Evolutionary conservation across 495 filamentous ascomycete genomes (phyloP), one percentile per base, ranked within the genome.

Genomic region (Ascobolus immersus): DNA sequence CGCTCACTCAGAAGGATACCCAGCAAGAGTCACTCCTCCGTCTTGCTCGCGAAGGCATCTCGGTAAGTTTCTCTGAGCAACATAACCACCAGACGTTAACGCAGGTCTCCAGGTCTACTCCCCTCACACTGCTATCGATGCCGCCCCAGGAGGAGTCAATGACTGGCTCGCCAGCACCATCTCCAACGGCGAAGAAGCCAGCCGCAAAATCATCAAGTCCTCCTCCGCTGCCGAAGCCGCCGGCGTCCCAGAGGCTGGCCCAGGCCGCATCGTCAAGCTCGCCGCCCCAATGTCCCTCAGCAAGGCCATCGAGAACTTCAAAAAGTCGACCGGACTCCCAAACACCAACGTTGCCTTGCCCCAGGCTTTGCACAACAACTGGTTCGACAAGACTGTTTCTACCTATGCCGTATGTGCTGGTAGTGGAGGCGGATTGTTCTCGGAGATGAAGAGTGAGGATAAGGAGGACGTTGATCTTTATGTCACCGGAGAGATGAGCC

Each of bases 91-190:
- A 20, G 28, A 15, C n/a, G 3, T 17, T n/a, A n/a, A 18, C 28
- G 31, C 42, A 36, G 28, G 43, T 12, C 11, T 45, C 23, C 38
- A 34, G 11, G 39, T 94, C 38, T 96, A 96, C 57, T 79, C 71
- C 33, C 86, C 86, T 0, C 86, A 96, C 48, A 94, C 84, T 1
- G 82, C 86, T 2, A 67, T 93, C 33, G 86, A 96, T 55, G 79
- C 81, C 17, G 76, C 76, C 0, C 69, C 71, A 4, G 75, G 71
- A 11, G 86, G 86, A 15, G 63, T 94, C 38, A 82, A 77, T 38
- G 80, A 93, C 56, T 96, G 86, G 86, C 73, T 96, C 13, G 81
- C 76, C 32, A 75, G 91, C 52, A 76, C 90, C 17, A 64, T 79
- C 31, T 73, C 78, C 1, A 58, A 66, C 17, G 52, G 53, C 27